Base-by-base conservation (phyloP, 371 early-diverging fungal species). In the Funneliformis caledonium region DNA sequence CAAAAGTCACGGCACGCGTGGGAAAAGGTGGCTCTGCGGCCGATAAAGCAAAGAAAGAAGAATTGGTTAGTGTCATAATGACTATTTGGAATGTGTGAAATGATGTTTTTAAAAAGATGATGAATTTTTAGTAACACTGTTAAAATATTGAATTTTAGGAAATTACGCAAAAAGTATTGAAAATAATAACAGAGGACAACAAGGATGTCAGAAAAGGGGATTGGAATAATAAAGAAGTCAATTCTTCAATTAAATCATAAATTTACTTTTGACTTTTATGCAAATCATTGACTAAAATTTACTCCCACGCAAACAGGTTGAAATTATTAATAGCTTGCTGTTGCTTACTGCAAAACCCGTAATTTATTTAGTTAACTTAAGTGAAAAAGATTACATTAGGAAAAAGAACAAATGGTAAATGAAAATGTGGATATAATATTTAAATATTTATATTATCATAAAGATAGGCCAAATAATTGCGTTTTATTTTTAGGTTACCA, bases 261-360 rank as follows among this genome's bases (percentile, higher is more conserved):
- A 59, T 56, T 60, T 31, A 31, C 72, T 61, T 62, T 75, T 70
- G 12, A 64, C 10, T 7, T 72, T 50, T 48, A 2, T 50, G 48
- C 8, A 16, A 12, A 14, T 31, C 56, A 8, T 37, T 43, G 11
- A 70, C 9, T 43, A 8, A 3, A 56, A 37, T 43, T 60, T 43
- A 43, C 43, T 26, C 56, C 70, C 26, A 26, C 22, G 19, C 50
- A 19, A 22, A 26, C 73, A 84, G 83, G 84, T 99, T 65, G 96
- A 96, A 79, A 89, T 95, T 60, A 97, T 99, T 87, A 98, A 97
- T 86, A 84, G 87, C 43, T 89, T 98, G 74, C 94, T 94, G 80
- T 92, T 99, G 74, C 89, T 99, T 76, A 98, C 99, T 1, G 97
- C 98, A 77, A 99, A 99, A 86, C 97, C 98, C 37, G 97, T 99